These are phyloP conservation scores for Rosa rugosa DNA, from an alignment of 306 rosid species.

Conservation along the genomic window DNA sequence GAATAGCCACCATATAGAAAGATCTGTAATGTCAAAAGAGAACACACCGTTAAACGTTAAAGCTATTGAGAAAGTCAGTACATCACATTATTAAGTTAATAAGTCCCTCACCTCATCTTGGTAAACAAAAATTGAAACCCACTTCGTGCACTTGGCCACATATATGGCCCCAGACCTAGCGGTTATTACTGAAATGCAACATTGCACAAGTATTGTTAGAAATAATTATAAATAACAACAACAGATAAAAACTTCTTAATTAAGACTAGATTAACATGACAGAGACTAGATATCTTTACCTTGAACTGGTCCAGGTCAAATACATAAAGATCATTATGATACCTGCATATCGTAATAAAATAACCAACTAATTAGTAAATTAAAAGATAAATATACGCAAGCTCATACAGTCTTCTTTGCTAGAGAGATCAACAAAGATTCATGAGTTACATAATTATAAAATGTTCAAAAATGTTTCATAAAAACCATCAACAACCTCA, in stretches of 20 bases:
- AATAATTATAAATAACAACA: not conserved
- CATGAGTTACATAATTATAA: slow-evolving; percentile 16
- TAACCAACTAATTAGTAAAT: not conserved
- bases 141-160: slow-evolving; percentile 97
- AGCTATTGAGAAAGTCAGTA: not conserved
- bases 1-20: slow-evolving; percentile 96
- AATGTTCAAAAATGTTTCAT: slow-evolving; percentile 12
- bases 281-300: slow-evolving; percentile 44
- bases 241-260: not conserved
- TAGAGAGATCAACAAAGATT: not conserved
- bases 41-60: not conserved
- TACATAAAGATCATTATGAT: slow-evolving; percentile 80
- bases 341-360: slow-evolving; percentile 54
- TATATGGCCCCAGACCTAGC: slow-evolving; percentile 87
- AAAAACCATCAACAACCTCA: slow-evolving; percentile 58
- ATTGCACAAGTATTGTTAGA: slow-evolving; percentile 23
- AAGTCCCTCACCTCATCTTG: slow-evolving; percentile 82
- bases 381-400: not conserved
- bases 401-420: not conserved
- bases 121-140: slow-evolving; percentile 90
- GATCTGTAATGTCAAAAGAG: slow-evolving; percentile 54
- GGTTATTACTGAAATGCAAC: slow-evolving; percentile 68
- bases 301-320: slow-evolving; percentile 94
- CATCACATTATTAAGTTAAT: not conserved
- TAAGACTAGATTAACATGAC: slow-evolving; percentile 15